Evolutionary conservation across 2,329 filamentous ascomycete genomes (phyloP).

Genomic region (Lecanicillium sp.): DNA sequence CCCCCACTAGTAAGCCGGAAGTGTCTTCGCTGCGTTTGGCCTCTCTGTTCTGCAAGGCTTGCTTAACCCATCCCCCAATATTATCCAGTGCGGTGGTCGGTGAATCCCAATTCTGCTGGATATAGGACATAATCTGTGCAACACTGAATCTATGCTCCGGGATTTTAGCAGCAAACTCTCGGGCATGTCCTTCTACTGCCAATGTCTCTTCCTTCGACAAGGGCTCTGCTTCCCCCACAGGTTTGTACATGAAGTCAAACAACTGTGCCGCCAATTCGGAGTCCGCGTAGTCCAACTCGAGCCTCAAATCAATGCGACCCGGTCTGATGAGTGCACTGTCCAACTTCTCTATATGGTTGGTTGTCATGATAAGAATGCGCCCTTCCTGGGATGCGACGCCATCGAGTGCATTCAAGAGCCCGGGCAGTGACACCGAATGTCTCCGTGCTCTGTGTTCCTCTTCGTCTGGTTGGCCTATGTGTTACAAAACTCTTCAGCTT

Average conservation of each 20-base stretch:
- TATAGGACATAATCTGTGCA: not conserved
- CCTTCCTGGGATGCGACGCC: conserved; percentile 61
- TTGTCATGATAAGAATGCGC: conserved; percentile 63
- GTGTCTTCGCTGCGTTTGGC: not conserved
- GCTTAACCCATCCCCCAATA: not conserved
- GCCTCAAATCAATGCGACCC: conserved; percentile 53
- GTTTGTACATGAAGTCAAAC: conserved; percentile 5
- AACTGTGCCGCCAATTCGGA: not conserved
- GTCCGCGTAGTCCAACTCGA: conserved; percentile 18
- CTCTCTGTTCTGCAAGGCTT: not conserved
- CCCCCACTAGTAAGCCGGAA: not conserved
- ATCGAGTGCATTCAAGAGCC: conserved; percentile 60
- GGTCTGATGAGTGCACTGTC: conserved; percentile 55
- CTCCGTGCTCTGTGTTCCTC: not conserved
- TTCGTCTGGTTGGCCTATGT: too few species aligned
- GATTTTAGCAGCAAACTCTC: conserved; percentile 1
- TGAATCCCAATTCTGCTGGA: not conserved
- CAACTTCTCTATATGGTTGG: conserved; percentile 55
- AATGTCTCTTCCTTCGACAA: not conserved
- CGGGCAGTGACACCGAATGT: conserved; percentile 41
- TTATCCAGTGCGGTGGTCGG: not conserved
- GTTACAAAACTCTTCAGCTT: too few species aligned
- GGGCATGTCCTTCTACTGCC: not conserved
- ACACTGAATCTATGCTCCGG: not conserved
- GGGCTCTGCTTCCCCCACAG: not conserved